phyloP scores from a whole-genome alignment of 148 eudicot genomes.

The Rhododendron kiyosumense region DNA sequence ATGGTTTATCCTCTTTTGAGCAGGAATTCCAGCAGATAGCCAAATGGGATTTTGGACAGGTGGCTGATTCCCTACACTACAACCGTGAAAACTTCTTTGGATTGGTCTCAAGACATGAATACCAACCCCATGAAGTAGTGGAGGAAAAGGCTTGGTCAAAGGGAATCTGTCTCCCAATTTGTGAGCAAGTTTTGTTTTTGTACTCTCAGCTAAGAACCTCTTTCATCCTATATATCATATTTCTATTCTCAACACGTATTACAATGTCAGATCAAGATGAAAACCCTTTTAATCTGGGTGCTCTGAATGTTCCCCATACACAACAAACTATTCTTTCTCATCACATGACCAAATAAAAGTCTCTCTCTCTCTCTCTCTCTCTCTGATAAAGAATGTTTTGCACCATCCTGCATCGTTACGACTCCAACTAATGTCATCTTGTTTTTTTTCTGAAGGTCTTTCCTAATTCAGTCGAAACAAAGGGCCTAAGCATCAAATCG shows the following conservation, averaged over 20 bases:
- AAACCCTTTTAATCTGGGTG: slow-evolving; percentile 7
- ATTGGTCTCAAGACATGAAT: background rate
- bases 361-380: background rate
- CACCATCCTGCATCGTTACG: background rate
- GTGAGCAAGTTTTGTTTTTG: slow-evolving; percentile 27
- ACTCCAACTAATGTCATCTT: background rate
- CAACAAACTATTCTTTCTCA: background rate
- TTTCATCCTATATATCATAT: slow-evolving; percentile 5
- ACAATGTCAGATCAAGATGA: slow-evolving; percentile 18
- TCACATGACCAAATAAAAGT: background rate
- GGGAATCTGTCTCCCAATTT: slow-evolving; percentile 34
- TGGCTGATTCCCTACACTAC: slow-evolving; percentile 20
- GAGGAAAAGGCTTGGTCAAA: slow-evolving; percentile 21
- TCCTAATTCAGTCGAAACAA: background rate
- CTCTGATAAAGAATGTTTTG: slow-evolving; percentile 9
- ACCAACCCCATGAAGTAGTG: slow-evolving; percentile 17
- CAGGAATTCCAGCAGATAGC: slow-evolving; percentile 4
- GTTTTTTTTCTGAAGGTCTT: background rate
- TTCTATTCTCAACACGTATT: slow-evolving; percentile 16
- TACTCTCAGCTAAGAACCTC: slow-evolving; percentile 1
- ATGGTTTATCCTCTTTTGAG: slow-evolving; percentile 19
- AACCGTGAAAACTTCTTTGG: background rate
- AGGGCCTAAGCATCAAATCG: background rate
- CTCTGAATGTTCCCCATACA: slow-evolving; percentile 17
- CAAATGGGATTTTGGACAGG: slow-evolving; percentile 24